phyloP scores from a whole-genome alignment of 768 basidiomycete species.

The Botryobasidium botryosum region DNA sequence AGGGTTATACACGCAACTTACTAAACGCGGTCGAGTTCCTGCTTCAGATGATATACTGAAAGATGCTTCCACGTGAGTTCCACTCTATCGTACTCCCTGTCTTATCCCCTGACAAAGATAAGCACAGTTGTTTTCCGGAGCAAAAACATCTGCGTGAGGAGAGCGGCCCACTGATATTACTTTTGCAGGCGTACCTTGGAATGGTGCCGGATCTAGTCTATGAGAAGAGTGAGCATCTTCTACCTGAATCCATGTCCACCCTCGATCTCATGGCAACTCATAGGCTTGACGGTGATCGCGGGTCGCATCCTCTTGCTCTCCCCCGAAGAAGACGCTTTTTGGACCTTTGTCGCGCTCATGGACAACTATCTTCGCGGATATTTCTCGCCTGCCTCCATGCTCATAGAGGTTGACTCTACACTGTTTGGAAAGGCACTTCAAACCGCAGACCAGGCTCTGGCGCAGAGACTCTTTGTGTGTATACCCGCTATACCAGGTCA shows the following conservation, averaged over 20 bases:
- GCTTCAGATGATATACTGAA: constrained; percentile 37
- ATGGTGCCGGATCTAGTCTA: constrained; percentile 80
- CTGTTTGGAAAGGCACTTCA: constrained; percentile 60
- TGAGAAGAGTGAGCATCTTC: constrained; percentile 30
- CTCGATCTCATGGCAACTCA: background rate
- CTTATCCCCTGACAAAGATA: background rate
- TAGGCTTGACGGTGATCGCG: constrained; percentile 52
- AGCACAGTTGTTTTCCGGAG: constrained; percentile 29
- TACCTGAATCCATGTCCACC: background rate
- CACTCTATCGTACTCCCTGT: background rate
- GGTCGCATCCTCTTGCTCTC: constrained; percentile 57
- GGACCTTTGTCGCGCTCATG: constrained; percentile 81
- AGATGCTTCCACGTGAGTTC: constrained; percentile 30
- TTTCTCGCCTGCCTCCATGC: constrained; percentile 40
- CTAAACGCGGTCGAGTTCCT: constrained; percentile 35
- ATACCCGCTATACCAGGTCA: background rate
- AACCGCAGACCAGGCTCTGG: constrained; percentile 35
- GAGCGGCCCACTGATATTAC: constrained; percentile 34
- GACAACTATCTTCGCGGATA: constrained; percentile 66
- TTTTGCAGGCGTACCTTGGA: constrained; percentile 54
- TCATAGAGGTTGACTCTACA: constrained; percentile 60
- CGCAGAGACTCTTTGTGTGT: constrained; percentile 43
- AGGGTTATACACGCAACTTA: constrained; percentile 48
- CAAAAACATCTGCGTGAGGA: constrained; percentile 41
- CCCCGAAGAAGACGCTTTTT: constrained; percentile 80